A percentile compares a stretch with the other conserved stretches of the same genome.
These are phyloP conservation scores for Termitomyces eurrhizus DNA, from an alignment of 768 basidiomycete species.

Conservation along the genomic window DNA sequence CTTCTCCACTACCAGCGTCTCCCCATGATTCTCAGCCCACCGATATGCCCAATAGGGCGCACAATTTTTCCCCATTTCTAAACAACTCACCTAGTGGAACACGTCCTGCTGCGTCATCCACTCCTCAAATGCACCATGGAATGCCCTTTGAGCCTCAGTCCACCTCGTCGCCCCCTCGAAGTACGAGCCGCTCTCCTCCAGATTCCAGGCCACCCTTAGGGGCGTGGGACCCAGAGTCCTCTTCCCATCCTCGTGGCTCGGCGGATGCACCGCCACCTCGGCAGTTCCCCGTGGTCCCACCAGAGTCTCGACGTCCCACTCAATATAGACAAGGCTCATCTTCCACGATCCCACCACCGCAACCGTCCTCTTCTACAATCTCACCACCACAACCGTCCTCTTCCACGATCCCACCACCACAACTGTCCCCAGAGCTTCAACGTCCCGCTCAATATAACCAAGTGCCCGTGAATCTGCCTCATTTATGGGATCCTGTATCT, in stretches of 20 bases:
- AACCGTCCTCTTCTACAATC: not conserved
- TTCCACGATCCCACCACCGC: not conserved
- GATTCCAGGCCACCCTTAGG: not conserved
- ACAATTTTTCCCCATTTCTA: conserved; percentile 1
- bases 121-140: not conserved
- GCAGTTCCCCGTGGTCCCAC: not conserved
- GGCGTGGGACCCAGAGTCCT: not conserved
- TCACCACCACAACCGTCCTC: not conserved
- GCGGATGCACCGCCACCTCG: conserved; percentile 4
- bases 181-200: not conserved
- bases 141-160: conserved; percentile 7
- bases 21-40: not conserved
- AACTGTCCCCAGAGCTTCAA: not conserved
- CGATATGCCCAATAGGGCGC: not conserved
- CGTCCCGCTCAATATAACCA: not conserved
- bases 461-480: not conserved
- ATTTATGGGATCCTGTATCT: not conserved
- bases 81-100: not conserved
- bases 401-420: not conserved
- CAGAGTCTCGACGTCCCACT: too few species aligned
- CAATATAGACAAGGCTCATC: not conserved
- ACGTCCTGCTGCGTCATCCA: not conserved
- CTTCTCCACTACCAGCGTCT: not conserved
- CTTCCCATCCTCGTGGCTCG: not conserved
- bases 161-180: conserved; percentile 6